Evolutionary conservation across 2,329 filamentous ascomycete genomes (phyloP), one percentile per base, ranked within the genome.

Genomic region (Fusarium agapanthi): DNA sequence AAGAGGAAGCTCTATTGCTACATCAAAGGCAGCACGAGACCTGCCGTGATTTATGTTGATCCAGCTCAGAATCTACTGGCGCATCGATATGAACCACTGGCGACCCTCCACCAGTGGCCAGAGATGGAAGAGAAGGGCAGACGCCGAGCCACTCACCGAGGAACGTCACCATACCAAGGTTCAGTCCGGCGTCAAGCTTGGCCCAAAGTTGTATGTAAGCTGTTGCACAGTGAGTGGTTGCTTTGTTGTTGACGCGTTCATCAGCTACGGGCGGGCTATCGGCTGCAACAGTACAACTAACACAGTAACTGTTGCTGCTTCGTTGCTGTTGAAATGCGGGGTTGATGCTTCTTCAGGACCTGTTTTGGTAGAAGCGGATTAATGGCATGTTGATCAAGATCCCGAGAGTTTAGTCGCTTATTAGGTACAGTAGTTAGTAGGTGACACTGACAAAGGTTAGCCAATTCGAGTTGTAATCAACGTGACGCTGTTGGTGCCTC

Each of bases 61-160:
- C 64, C 67, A 74, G 55, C 67, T 65, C 72, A 71, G 48, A 59
- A 62, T 64, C 50, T 53, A 67, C 58, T 61, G 71, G 67, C 48
- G 59, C 60, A 58, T 56, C 47, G 62, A 63, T 78, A 69, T 70
- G 73, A 70, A 72, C 78, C 78, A 79, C 71, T 79, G 77, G 74
- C 72, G 69, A 79, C 78, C 78, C 78, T 79, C 78, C 78, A 79
- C 62, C 74, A 76, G 38, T 43, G 59, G 38, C 65, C 61, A 62
- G 48, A 76, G 65, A 54, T 30, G 63, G 63, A 71, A 50, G 67
- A 66, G 61, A 55, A 69, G 48, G 55, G 61, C 50, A 62, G 61
- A 60, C 59, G 65, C 43, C 67, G 72, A 71, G 60, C 72, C 75
- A 76, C 62, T 76, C 75, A 76, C 68, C 69, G 69, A 77, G 62